phyloP scores from a whole-genome alignment of 495 filamentous ascomycete species.

The Penicillium nucicola region DNA sequence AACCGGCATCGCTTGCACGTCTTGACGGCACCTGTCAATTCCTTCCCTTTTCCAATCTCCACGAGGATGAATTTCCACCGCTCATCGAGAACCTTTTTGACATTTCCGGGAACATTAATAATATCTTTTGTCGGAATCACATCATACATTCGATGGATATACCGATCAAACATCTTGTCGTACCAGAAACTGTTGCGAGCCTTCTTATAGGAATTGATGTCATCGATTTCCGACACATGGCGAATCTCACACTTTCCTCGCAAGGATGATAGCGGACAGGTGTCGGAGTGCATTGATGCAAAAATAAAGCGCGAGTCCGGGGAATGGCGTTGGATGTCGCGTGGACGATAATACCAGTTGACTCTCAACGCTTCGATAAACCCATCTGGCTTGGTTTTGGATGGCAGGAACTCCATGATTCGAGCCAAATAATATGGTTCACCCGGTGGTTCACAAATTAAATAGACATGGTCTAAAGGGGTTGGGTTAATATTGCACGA shows the following conservation, averaged over 20 bases:
- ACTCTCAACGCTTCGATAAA: slow-evolving; percentile 85
- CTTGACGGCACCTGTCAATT: slow-evolving; percentile 94
- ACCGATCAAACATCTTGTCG: slow-evolving; percentile 95
- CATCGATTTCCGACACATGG: slow-evolving; percentile 80
- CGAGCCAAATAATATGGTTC: slow-evolving; percentile 97
- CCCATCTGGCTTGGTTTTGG: slow-evolving; percentile 64
- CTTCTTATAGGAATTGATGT: slow-evolving; percentile 81
- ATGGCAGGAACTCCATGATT: slow-evolving; percentile 95
- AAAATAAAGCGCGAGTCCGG: slow-evolving; percentile 87
- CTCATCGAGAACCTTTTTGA: slow-evolving; percentile 93
- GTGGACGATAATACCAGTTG: slow-evolving; percentile 98
- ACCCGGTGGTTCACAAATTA: slow-evolving; percentile 95
- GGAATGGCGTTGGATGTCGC: slow-evolving; percentile 89
- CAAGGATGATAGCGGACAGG: slow-evolving; percentile 84
- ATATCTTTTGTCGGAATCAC: slow-evolving; percentile 89
- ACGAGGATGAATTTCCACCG: slow-evolving; percentile 94
- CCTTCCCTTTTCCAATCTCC: slow-evolving; percentile 86
- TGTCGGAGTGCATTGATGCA: slow-evolving; percentile 98
- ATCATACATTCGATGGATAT: slow-evolving; percentile 96
- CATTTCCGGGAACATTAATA: slow-evolving; percentile 90
- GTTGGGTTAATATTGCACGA: slow-evolving; percentile 22
- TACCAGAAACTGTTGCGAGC: slow-evolving; percentile 88
- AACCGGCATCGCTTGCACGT: slow-evolving; percentile 85
- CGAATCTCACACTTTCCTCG: slow-evolving; percentile 88
- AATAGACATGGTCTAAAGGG: slow-evolving; percentile 84